Evolutionary conservation across 139 green algal species (phyloP).

Genomic region (Ulvella scutata): DNA sequence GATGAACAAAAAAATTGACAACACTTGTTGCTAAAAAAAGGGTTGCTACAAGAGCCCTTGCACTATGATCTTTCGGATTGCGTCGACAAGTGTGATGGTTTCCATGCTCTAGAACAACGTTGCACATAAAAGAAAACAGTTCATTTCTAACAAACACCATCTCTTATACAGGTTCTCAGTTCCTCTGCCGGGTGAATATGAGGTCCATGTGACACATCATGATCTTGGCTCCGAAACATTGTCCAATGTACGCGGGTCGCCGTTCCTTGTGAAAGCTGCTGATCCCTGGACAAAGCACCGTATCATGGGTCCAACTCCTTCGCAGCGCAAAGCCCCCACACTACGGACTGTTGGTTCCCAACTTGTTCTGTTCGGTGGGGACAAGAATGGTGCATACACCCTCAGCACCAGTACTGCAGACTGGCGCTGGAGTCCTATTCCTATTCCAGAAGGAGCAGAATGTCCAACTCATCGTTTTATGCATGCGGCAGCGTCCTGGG

Average conservation of each 20-base stretch:
- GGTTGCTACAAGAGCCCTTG: too few relatives aligned
- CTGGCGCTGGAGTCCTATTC: conserved; percentile 34
- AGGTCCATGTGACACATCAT: conserved; percentile 46
- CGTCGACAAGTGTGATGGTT: too few relatives aligned
- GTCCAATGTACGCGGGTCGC: conserved; percentile 45
- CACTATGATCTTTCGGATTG: too few relatives aligned
- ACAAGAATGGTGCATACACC: conserved; percentile 27
- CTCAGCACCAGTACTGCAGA: conserved; percentile 19
- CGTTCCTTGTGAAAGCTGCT: conserved; percentile 41
- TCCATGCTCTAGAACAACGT: too few relatives aligned
- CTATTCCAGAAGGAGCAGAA: neutral
- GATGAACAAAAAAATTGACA: too few relatives aligned
- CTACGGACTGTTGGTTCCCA: conserved; percentile 26
- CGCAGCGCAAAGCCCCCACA: conserved; percentile 35
- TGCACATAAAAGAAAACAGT: too few relatives aligned
- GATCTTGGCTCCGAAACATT: conserved; percentile 39
- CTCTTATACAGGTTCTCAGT: too few relatives aligned
- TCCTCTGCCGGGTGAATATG: conserved; percentile 29
- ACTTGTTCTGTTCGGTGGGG: conserved; percentile 52
- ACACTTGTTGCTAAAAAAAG: too few relatives aligned
- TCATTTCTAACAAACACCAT: too few relatives aligned
- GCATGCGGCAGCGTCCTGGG: neutral
- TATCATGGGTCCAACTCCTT: conserved; percentile 36
- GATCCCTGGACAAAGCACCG: conserved; percentile 53
- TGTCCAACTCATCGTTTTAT: neutral